These are phyloP conservation scores for Pleurotus pulmonarius DNA, from an alignment of 768 basidiomycete species.

Conservation along the genomic window DNA sequence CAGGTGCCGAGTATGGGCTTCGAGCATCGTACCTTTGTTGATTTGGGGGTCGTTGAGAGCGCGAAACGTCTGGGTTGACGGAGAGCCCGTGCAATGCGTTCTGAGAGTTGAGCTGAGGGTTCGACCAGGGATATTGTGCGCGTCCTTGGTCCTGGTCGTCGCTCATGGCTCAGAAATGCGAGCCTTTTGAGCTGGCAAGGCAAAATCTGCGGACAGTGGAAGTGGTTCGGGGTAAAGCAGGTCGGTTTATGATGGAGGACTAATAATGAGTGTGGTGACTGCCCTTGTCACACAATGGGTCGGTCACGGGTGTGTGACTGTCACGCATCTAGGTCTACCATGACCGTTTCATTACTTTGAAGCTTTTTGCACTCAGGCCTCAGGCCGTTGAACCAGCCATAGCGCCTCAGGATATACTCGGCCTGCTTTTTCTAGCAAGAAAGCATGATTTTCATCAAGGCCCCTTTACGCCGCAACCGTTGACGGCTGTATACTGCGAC, in stretches of 20 bases:
- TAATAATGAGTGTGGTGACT: slow-evolving; percentile 4
- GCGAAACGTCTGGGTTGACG: slow-evolving; percentile 22
- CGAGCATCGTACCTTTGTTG: slow-evolving; percentile 11
- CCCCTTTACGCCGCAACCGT: no score
- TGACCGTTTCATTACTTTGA: no score
- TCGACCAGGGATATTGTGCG: slow-evolving; percentile 30
- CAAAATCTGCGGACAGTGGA: slow-evolving; percentile 3
- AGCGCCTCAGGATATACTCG: neutral
- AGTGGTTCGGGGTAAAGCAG: neutral
- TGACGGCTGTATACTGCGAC: no score
- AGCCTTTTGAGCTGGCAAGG: neutral
- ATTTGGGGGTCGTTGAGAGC: slow-evolving; percentile 15
- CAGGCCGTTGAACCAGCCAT: neutral
- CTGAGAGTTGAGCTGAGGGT: slow-evolving; percentile 19
- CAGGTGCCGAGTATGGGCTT: slow-evolving; percentile 31
- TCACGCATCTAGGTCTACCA: neutral
- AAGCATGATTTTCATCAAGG: no score
- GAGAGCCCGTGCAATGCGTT: slow-evolving; percentile 16
- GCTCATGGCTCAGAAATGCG: slow-evolving; percentile 25
- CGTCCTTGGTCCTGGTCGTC: slow-evolving; percentile 32
- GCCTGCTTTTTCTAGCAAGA: no score
- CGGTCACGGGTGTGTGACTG: neutral
- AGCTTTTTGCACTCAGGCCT: neutral
- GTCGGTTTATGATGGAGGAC: slow-evolving; percentile 2
- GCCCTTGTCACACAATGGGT: neutral